phyloP scores from a whole-genome alignment of 352 stramenopile genomes.

The Globisporangium paddicum region DNA sequence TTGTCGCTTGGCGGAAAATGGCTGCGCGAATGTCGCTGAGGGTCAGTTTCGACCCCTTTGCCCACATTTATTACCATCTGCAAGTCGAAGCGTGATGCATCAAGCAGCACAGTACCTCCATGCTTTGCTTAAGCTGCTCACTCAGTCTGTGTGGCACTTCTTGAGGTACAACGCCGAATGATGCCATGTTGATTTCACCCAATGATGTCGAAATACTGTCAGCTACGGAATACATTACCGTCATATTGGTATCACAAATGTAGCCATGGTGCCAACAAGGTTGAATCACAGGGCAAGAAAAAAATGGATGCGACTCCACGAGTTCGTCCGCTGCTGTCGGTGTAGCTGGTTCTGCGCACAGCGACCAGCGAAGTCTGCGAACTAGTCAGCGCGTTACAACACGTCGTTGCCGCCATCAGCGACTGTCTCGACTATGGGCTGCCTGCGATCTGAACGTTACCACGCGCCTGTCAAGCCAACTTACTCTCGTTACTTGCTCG shows the following conservation, averaged over 20 bases:
- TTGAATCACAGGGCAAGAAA: too few species aligned
- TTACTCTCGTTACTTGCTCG: background rate
- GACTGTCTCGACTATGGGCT: background rate
- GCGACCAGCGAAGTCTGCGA: background rate
- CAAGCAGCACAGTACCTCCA: too few species aligned
- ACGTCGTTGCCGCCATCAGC: background rate
- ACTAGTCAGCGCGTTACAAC: background rate
- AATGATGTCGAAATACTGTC: too few species aligned
- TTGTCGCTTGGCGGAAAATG: background rate
- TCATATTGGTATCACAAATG: too few species aligned
- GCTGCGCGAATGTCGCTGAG: background rate
- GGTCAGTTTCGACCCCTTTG: slow-evolving; percentile 1
- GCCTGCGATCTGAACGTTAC: background rate
- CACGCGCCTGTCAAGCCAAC: background rate
- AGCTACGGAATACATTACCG: too few species aligned
- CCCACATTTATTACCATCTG: slow-evolving; percentile 1
- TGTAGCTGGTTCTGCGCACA: background rate
- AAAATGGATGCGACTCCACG: too few species aligned
- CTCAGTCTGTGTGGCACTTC: too few species aligned
- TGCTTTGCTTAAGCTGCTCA: too few species aligned
- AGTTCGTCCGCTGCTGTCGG: background rate
- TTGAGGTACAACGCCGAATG: too few species aligned
- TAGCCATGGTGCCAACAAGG: too few species aligned
- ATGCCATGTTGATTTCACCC: too few species aligned
- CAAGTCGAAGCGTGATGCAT: too few species aligned